Conservation (phyloP, 805 yeast species). For the Geotrichum ghanense region DNA sequence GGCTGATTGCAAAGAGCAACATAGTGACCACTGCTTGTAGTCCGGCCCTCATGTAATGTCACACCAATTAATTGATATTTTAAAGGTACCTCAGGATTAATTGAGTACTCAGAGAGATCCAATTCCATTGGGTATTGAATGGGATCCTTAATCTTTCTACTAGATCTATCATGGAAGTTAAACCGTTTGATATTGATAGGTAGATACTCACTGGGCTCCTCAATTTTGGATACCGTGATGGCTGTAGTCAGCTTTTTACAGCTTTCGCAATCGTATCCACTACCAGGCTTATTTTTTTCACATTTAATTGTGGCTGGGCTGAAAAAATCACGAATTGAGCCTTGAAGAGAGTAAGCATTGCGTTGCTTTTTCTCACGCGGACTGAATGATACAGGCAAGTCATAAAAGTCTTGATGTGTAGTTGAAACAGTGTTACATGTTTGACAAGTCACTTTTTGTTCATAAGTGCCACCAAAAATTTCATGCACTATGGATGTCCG, state of each 20-base stretch:
- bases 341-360: slow-evolving; percentile 48
- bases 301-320: slow-evolving; percentile 65
- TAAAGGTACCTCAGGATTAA: slow-evolving; percentile 29
- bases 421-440: slow-evolving; percentile 72
- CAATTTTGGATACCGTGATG: slow-evolving; percentile 58
- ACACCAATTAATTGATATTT: slow-evolving; percentile 69
- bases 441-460: slow-evolving; percentile 76
- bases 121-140: slow-evolving; percentile 70
- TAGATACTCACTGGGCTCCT: slow-evolving; percentile 78
- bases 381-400: slow-evolving; percentile 70
- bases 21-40: slow-evolving; percentile 88
- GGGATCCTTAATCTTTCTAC: slow-evolving; percentile 74
- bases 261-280: slow-evolving; percentile 74
- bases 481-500: slow-evolving; percentile 78
- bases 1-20: slow-evolving; percentile 87
- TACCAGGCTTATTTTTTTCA: slow-evolving; percentile 37
- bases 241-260: slow-evolving; percentile 75
- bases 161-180: slow-evolving; percentile 51
- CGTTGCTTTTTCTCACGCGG: slow-evolving; percentile 21
- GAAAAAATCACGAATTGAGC: slow-evolving; percentile 71
- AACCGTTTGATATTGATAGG: slow-evolving; percentile 83
- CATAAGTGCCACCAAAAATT: slow-evolving; percentile 83
- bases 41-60: slow-evolving; percentile 89
- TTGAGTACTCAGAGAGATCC: slow-evolving; percentile 51
- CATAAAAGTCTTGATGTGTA: slow-evolving; percentile 90